These are phyloP conservation scores for Coriaria nepalensis DNA, from an alignment of 306 rosid species.

Conservation along the genomic window DNA sequence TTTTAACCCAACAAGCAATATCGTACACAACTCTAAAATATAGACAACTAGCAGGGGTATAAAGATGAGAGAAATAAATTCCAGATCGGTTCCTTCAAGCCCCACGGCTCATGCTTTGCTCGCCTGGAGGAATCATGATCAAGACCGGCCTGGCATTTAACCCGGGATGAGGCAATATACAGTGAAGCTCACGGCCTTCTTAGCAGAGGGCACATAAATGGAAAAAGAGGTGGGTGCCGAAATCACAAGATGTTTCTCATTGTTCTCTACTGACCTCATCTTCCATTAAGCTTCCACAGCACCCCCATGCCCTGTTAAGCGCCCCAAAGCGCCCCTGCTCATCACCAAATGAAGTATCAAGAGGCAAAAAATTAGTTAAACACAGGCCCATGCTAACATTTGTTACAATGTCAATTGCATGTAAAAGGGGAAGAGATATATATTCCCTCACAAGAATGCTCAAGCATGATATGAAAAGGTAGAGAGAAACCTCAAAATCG, in stretches of 20 bases:
- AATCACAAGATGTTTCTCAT: conserved; percentile 64
- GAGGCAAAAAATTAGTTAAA: not conserved
- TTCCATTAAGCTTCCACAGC: conserved; percentile 58
- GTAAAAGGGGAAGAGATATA: not conserved
- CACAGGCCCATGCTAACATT: no score
- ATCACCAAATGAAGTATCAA: not conserved
- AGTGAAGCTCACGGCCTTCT: conserved; percentile 96
- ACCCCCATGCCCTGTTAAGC: conserved; percentile 66
- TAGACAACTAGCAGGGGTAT: no score
- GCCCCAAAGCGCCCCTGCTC: conserved; percentile 75
- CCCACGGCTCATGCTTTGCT: conserved; percentile 74
- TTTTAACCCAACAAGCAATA: no score
- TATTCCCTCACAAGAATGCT: not conserved
- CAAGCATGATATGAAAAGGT: not conserved
- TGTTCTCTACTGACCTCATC: conserved; percentile 64
- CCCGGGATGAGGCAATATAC: conserved; percentile 79
- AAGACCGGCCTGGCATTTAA: conserved; percentile 62
- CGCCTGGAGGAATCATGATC: conserved; percentile 81
- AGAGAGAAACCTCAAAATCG: no score
- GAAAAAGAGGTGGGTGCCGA: conserved; percentile 74
- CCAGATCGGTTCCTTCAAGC: no score
- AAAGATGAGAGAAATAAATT: no score
- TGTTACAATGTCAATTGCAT: not conserved
- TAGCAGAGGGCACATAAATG: conserved; percentile 88
- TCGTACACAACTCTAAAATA: no score